A percentile compares a stretch with the other conserved stretches of the same genome.
phyloP scores from a whole-genome alignment of 2,329 filamentous ascomycete species.

The Cylindrodendrum hubeiense region DNA sequence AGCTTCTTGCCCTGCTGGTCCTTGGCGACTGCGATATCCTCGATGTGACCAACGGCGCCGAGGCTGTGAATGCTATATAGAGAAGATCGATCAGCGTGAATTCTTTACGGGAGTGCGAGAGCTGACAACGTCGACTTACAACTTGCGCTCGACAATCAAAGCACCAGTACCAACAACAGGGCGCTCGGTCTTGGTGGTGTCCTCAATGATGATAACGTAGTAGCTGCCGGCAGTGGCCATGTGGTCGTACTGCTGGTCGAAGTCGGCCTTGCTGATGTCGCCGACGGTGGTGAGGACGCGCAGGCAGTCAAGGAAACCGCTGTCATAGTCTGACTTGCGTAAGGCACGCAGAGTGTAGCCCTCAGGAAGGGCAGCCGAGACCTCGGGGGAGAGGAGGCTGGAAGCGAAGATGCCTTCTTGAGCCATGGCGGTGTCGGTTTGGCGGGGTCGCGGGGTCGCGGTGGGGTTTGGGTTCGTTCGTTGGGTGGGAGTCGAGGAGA shows the following conservation, averaged over 20 bases:
- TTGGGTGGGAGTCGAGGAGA: neutral
- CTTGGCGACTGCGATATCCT: constrained; percentile 95
- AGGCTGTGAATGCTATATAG: constrained; percentile 78
- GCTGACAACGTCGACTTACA: constrained; percentile 69
- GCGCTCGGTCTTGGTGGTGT: constrained; percentile 66
- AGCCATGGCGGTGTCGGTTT: constrained; percentile 45
- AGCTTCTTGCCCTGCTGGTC: constrained; percentile 98
- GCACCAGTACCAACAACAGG: constrained; percentile 91
- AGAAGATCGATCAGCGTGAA: constrained; percentile 18
- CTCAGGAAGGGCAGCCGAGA: constrained; percentile 79
- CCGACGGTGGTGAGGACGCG: constrained; percentile 94
- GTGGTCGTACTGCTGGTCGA: constrained; percentile 85
- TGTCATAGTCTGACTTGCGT: constrained; percentile 80
- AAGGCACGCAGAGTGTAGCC: constrained; percentile 88
- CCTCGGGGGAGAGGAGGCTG: constrained; percentile 81
- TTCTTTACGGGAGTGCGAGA: neutral
- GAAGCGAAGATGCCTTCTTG: constrained; percentile 78
- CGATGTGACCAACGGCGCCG: constrained; percentile 91
- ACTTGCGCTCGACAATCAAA: constrained; percentile 93
- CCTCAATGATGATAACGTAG: constrained; percentile 88
- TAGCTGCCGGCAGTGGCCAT: constrained; percentile 83
- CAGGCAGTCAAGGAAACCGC: constrained; percentile 90
- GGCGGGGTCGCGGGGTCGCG: constrained; percentile 34
- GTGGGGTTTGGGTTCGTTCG: constrained; percentile 17
- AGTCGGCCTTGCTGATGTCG: constrained; percentile 81